Evolutionary conservation across 805 yeast genomes (phyloP), one percentile per base, ranked within the genome.

Genomic region (Saccharomycopsis sp.): DNA sequence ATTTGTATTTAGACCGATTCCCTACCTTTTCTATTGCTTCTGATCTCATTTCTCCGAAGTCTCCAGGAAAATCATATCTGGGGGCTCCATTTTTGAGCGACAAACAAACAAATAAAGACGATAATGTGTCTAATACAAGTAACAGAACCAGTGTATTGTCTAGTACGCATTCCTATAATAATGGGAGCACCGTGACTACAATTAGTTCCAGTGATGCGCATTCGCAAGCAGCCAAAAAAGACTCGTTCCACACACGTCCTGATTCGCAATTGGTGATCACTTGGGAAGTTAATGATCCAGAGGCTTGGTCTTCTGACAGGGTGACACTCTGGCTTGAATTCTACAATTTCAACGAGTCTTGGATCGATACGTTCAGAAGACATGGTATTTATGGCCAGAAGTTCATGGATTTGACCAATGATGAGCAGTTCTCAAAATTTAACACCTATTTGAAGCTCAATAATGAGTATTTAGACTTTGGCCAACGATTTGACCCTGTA

Each of bases 251-350:
- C 44, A 55, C 50, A 7, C 24, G 56, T 14, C 53, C 52, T 19
- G 58, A 58, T 47, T 59, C 64, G 2, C 8, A 47, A 12, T 15
- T 53, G 14, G 12, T 62, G 3, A 61, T 71, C 1, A 67, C 72
- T 1, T 82, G 85, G 85, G 75, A 77, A 23, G 81, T 79, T 0
- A 74, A 75, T 35, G 75, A 76, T 56, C 82, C 87, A 1, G 77
- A 75, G 3, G 85, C 82, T 59, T 90, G 97, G 97, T 82, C 85
- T 1, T 72, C 80, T 62, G 82, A 78, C n/a, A 76, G 87, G 56
- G 92, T 90, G 0, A 60, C 77, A 0, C 68, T 73, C 53, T 91
- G 96, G 96, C 75, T 91, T 24, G 84, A 79, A 5, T 64, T 70
- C n/a, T 78, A 90, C 68, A 77, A 79, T 20, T 91, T 91, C 70